These are phyloP conservation scores for Melastoma malabathricum DNA, from an alignment of 345 rosid genomes.

Conservation along the genomic window DNA sequence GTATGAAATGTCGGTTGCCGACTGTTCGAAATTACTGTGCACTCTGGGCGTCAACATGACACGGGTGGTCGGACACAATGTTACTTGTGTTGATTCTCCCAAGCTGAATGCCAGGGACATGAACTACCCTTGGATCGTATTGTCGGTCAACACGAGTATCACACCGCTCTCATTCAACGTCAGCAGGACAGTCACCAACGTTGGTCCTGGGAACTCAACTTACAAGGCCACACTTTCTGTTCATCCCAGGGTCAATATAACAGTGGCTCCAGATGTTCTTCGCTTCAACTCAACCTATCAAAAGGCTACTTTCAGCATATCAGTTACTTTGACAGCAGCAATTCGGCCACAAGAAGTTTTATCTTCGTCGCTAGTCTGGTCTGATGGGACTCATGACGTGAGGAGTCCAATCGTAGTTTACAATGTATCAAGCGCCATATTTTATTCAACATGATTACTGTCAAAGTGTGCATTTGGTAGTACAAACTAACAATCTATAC, in stretches of 20 bases:
- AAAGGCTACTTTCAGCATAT: constrained; percentile 31
- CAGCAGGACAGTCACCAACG: constrained; percentile 47
- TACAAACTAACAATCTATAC: too few species aligned
- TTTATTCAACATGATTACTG: too few species aligned
- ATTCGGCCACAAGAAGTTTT: constrained; percentile 4
- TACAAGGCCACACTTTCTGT: constrained; percentile 19
- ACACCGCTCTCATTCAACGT: constrained; percentile 17
- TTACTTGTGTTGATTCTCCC: constrained; percentile 15
- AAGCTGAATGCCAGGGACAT: constrained; percentile 19
- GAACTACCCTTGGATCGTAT: constrained; percentile 41
- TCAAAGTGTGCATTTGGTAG: too few species aligned
- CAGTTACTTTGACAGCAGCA: constrained; percentile 2
- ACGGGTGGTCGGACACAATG: constrained; percentile 18
- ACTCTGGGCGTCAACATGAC: constrained; percentile 16
- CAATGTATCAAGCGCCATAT: too few species aligned
- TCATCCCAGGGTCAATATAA: constrained; percentile 9
- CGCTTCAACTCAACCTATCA: constrained; percentile 18
- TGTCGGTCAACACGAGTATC: constrained; percentile 3
- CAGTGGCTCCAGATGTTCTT: constrained; percentile 28
- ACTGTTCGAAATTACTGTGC: constrained; percentile 33
- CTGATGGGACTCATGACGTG: constrained; percentile 4
- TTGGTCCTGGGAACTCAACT: constrained; percentile 23
- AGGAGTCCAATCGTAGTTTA: constrained; percentile 3
- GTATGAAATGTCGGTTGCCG: constrained; percentile 12
- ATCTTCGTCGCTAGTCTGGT: neutral